These are phyloP conservation scores for Fusarium lyarnte DNA, from an alignment of 2,329 filamentous ascomycete species.

Conservation along the genomic window DNA sequence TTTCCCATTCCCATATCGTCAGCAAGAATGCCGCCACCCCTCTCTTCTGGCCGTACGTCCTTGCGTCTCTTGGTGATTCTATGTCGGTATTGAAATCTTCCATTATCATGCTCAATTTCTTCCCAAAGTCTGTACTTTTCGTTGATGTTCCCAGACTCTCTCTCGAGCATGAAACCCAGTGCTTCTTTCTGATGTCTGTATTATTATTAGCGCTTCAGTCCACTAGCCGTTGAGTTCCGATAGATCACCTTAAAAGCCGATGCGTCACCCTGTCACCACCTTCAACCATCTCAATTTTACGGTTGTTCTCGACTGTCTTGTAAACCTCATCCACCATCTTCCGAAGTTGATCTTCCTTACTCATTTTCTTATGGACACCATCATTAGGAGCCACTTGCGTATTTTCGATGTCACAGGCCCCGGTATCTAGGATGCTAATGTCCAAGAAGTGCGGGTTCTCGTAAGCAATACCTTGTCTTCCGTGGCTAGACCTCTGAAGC, in stretches of 20 bases:
- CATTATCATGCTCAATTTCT: fast-evolving
- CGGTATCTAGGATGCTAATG: background rate
- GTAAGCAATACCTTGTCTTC: background rate
- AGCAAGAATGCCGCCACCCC: background rate
- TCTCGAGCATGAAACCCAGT: background rate
- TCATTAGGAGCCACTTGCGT: fast-evolving
- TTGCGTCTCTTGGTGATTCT: background rate
- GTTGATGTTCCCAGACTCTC: slow-evolving; percentile 5
- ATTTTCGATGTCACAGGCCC: fast-evolving
- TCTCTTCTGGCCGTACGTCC: background rate
- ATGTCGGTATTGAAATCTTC: background rate
- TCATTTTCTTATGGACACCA: background rate
- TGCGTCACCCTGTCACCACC: background rate
- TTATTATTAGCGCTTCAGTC: fast-evolving
- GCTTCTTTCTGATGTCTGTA: slow-evolving; percentile 18
- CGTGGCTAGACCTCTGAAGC: slow-evolving; percentile 1
- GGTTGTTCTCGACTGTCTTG: slow-evolving; percentile 8
- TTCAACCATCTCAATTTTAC: background rate
- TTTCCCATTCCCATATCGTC: slow-evolving; percentile 21
- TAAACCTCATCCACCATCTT: slow-evolving; percentile 10
- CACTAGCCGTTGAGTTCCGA: fast-evolving
- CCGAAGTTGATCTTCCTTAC: slow-evolving; percentile 5
- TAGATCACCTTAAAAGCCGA: background rate
- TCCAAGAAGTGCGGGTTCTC: slow-evolving; percentile 4
- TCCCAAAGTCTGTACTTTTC: slow-evolving; percentile 6